These are phyloP conservation scores for Madurella fahalii DNA, from an alignment of 2,329 filamentous ascomycete genomes.

Conservation along the genomic window DNA sequence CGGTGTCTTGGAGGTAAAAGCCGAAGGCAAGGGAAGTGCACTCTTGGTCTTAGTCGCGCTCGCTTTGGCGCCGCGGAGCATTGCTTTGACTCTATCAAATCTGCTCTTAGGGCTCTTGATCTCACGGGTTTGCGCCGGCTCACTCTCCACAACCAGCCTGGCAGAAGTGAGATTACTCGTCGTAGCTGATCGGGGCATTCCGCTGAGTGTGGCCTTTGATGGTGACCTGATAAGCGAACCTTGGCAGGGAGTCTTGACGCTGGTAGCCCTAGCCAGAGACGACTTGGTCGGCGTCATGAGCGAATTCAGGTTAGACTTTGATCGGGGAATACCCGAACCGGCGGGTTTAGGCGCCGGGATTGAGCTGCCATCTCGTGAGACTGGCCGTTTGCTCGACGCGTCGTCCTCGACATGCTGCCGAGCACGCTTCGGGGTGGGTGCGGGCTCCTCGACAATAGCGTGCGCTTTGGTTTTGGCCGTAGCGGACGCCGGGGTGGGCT, in stretches of 20 bases:
- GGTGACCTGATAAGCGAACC: slow-evolving; percentile 50
- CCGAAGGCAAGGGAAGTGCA: slow-evolving; percentile 44
- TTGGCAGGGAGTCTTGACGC: slow-evolving; percentile 47
- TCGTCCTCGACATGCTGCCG: slow-evolving; percentile 67
- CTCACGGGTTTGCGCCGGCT: slow-evolving; percentile 26
- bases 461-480: slow-evolving; percentile 28
- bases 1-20: slow-evolving; percentile 44
- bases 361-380: slow-evolving; percentile 48
- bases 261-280: slow-evolving; percentile 60
- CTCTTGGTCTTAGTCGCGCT: slow-evolving; percentile 40
- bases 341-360: slow-evolving; percentile 48
- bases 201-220: slow-evolving; percentile 43
- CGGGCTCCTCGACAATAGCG: slow-evolving; percentile 28
- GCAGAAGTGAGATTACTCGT: slow-evolving; percentile 39
- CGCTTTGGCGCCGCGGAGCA: slow-evolving; percentile 44
- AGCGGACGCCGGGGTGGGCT: slow-evolving; percentile 28
- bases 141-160: slow-evolving; percentile 25
- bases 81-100: slow-evolving; percentile 56
- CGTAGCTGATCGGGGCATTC: slow-evolving; percentile 49
- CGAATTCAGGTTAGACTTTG: slow-evolving; percentile 49
- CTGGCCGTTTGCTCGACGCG: slow-evolving; percentile 59
- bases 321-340: slow-evolving; percentile 40
- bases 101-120: slow-evolving; percentile 46
- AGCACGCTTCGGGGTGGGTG: slow-evolving; percentile 62
- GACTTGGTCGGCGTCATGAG: slow-evolving; percentile 77